phyloP scores from a whole-genome alignment of 176 grass and related monocot species.

The Olyra latifolia region DNA sequence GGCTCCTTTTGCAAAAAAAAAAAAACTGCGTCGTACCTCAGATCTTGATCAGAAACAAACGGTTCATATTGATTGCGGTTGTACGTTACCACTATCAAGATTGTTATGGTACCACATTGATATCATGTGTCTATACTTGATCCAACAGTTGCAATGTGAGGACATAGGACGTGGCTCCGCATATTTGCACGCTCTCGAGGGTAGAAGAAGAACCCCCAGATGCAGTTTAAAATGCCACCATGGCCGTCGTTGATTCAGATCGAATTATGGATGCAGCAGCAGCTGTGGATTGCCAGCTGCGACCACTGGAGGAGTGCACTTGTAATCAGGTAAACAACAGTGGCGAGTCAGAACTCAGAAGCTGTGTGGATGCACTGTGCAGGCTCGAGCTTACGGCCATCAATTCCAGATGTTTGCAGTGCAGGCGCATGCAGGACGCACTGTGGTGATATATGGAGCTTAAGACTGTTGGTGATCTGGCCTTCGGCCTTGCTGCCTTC shows the following conservation, averaged over 20 bases:
- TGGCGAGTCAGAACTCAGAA: not conserved
- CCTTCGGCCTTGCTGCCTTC: not conserved
- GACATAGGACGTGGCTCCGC: no score
- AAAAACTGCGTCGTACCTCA: no score
- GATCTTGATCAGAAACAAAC: no score
- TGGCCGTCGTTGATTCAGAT: not conserved
- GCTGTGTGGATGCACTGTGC: not conserved
- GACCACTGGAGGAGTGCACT: not conserved
- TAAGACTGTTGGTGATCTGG: not conserved
- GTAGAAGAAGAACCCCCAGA: not conserved
- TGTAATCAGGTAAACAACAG: constrained; percentile 1
- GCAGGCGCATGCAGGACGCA: no score
- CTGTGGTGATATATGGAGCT: not conserved
- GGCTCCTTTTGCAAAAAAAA: no score
- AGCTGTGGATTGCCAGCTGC: not conserved
- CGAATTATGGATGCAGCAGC: not conserved
- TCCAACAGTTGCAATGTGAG: no score
- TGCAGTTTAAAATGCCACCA: not conserved
- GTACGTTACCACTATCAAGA: no score
- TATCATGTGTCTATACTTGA: no score
- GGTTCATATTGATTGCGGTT: no score
- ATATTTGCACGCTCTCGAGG: not conserved
- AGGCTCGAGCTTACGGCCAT: not conserved
- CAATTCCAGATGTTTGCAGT: not conserved
- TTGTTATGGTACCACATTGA: no score